These are phyloP conservation scores for Gracilaria vermiculophylla DNA, from an alignment of 23 red algal species.

Conservation along the genomic window DNA sequence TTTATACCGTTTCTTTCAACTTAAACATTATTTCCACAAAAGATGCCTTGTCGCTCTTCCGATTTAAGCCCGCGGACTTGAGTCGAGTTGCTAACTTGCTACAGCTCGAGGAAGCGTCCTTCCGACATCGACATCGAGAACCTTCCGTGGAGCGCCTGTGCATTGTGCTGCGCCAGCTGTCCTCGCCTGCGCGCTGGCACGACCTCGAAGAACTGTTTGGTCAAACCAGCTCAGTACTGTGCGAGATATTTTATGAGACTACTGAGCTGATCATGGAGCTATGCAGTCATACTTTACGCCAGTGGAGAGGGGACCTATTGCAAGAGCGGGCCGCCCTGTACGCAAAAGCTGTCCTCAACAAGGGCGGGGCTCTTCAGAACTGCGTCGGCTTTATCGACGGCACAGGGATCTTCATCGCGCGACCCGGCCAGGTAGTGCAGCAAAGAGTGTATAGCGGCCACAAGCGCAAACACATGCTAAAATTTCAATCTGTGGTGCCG, in stretches of 20 bases:
- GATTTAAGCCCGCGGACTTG: no score
- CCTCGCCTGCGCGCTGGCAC: no score
- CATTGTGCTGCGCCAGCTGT: no score
- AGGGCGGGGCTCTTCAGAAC: background rate
- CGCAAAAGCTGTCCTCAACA: background rate
- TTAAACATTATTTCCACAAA: no score
- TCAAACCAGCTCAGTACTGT: background rate
- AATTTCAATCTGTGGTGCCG: slow-evolving; percentile 13
- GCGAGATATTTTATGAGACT: slow-evolving; percentile 42
- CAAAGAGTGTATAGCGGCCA: slow-evolving; percentile 4
- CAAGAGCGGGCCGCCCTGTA: background rate
- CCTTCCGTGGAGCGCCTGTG: no score
- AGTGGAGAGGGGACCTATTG: background rate
- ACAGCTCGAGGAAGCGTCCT: no score
- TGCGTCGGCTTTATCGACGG: slow-evolving; percentile 49
- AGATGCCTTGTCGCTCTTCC: no score
- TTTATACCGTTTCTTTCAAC: no score
- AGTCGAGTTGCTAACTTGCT: no score
- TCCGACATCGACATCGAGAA: no score
- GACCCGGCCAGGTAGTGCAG: background rate
- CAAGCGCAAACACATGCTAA: slow-evolving; percentile 24
- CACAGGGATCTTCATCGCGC: background rate
- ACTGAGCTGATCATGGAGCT: background rate
- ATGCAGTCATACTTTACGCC: background rate
- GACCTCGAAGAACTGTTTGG: slow-evolving; percentile 35